Evolutionary conservation across 352 stramenopile genomes (phyloP).

Genomic region (Blastocystis sp.): DNA sequence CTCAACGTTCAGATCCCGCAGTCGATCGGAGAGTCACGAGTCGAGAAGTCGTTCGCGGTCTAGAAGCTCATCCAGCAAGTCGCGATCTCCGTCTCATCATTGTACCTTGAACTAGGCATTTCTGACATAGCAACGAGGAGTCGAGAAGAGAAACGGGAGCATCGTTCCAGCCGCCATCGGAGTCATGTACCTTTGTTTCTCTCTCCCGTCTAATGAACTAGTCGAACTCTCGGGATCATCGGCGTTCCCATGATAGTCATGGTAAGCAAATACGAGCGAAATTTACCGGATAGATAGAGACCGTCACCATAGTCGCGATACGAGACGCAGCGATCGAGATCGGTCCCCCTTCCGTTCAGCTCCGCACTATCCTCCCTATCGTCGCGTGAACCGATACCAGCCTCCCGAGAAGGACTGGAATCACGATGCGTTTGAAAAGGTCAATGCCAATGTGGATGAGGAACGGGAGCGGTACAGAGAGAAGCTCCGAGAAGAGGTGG

Average conservation of each 20-base stretch:
- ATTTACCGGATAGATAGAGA: not conserved
- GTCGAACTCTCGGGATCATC: too few relatives aligned
- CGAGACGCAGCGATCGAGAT: not conserved
- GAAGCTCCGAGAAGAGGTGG: slow-evolving; percentile 20
- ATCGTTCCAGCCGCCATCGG: not conserved
- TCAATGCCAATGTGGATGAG: not conserved
- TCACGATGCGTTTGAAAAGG: slow-evolving; percentile 14
- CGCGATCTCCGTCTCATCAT: not conserved
- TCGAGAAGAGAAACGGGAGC: not conserved
- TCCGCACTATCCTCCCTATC: not conserved
- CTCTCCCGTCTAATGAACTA: too few relatives aligned
- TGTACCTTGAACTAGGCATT: not conserved
- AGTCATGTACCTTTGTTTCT: not conserved
- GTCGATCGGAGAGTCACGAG: not conserved
- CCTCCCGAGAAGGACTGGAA: not conserved
- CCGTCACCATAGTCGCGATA: not conserved
- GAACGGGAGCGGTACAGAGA: slow-evolving; percentile 4
- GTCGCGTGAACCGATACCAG: not conserved
- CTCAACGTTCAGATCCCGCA: not conserved
- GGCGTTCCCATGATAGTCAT: too few relatives aligned
- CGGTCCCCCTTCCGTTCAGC: too few relatives aligned
- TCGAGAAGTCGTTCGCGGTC: not conserved
- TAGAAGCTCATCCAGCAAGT: not conserved
- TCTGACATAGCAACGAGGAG: not conserved
- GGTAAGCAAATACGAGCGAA: too few relatives aligned